A percentile compares a stretch with the other conserved stretches of the same genome.
These are phyloP conservation scores for Hyphodiscus sp. DNA, from an alignment of 2,329 filamentous ascomycete species.

Conservation along the genomic window DNA sequence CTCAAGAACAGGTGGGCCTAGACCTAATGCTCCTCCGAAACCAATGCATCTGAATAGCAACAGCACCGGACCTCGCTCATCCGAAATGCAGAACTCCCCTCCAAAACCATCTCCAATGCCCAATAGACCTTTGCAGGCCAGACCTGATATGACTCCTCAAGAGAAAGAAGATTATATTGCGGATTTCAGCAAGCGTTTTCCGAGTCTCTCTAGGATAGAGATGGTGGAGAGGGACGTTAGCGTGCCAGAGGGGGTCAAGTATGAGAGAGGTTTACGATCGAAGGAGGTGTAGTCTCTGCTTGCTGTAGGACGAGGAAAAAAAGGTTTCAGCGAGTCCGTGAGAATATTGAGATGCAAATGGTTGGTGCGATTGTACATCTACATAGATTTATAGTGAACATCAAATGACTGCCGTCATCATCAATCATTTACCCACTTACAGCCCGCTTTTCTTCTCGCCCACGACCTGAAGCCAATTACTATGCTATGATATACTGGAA, in stretches of 20 bases:
- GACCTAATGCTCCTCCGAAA: conserved; percentile 54
- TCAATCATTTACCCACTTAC: background rate
- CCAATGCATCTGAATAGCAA: conserved; percentile 54
- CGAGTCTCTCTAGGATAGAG: conserved; percentile 77
- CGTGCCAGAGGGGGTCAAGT: background rate
- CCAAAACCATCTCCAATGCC: conserved; percentile 35
- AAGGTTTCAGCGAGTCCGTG: background rate
- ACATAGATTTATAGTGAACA: background rate
- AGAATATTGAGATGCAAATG: background rate
- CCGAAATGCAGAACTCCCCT: conserved; percentile 37
- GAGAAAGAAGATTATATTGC: conserved; percentile 60
- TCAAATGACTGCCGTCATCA: background rate
- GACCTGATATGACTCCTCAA: conserved; percentile 47
- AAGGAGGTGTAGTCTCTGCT: background rate
- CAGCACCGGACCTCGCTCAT: conserved; percentile 31
- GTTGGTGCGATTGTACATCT: background rate
- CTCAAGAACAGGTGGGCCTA: conserved; percentile 30
- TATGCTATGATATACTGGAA: too few species aligned
- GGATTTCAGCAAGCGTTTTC: conserved; percentile 79
- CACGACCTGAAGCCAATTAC: too few species aligned
- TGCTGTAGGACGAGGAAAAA: background rate
- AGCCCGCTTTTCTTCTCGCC: background rate
- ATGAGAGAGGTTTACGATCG: background rate
- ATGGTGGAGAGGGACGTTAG: conserved; percentile 35
- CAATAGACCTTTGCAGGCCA: conserved; percentile 35